phyloP scores from a whole-genome alignment of 1,139 yeast genomes.

The Pichia cactophila region DNA sequence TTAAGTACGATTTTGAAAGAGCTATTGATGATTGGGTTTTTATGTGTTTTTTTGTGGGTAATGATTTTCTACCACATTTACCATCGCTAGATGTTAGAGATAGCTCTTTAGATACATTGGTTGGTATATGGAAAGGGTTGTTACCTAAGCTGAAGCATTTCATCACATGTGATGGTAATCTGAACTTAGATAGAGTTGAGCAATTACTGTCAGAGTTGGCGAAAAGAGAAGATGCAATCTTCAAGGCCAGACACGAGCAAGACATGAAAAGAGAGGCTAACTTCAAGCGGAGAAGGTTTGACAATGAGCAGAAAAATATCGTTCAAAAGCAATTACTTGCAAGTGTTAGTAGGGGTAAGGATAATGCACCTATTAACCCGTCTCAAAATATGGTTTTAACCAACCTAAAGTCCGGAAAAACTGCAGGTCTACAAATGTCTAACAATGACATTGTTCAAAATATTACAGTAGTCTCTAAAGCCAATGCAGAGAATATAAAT shows the following conservation, averaged over 20 bases:
- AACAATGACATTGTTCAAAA: slow-evolving; percentile 70
- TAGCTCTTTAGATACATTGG: slow-evolving; percentile 78
- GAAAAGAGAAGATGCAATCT: slow-evolving; percentile 71
- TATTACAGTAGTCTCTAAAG: slow-evolving; percentile 60
- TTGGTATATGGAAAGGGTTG: slow-evolving; percentile 73
- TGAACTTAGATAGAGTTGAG: slow-evolving; percentile 73
- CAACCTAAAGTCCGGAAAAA: slow-evolving; percentile 55
- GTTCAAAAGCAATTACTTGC: slow-evolving; percentile 22
- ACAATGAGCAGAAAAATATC: slow-evolving; percentile 34
- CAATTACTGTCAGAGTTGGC: slow-evolving; percentile 59
- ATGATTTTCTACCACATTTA: slow-evolving; percentile 94
- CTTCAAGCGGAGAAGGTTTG: slow-evolving; percentile 49
- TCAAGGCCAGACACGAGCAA: slow-evolving; percentile 57
- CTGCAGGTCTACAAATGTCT: slow-evolving; percentile 57
- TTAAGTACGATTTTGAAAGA: slow-evolving; percentile 81
- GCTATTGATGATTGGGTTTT: slow-evolving; percentile 99
- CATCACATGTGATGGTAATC: slow-evolving; percentile 82
- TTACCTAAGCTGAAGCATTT: slow-evolving; percentile 65
- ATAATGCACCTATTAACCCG: slow-evolving; percentile 68
- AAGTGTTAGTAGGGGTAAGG: slow-evolving; percentile 52
- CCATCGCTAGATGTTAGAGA: slow-evolving; percentile 95
- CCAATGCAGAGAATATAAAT: slow-evolving; percentile 64
- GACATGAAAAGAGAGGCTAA: slow-evolving; percentile 62
- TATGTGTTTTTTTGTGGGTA: slow-evolving; percentile 97
- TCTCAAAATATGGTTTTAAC: slow-evolving; percentile 71